Evolutionary conservation across 1,284 basidiomycete genomes (phyloP).

Genomic region (Apiotrichum mycotoxinovorans): DNA sequence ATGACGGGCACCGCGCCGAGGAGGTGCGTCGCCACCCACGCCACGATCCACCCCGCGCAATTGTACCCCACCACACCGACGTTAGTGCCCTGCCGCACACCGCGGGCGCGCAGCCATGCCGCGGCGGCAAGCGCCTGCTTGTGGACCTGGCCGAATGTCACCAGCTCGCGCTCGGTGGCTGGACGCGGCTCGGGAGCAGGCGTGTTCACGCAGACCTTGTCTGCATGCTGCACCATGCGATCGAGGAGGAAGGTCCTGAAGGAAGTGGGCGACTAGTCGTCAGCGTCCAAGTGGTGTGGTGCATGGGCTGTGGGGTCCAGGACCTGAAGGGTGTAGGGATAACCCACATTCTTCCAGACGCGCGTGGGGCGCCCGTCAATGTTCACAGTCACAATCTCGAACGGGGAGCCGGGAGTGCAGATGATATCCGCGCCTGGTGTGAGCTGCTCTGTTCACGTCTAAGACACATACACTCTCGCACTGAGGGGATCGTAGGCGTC

Average conservation of each 20-base stretch:
- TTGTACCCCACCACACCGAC: conserved; percentile 41
- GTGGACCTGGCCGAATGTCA: conserved; percentile 33
- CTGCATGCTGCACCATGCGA: conserved; percentile 20
- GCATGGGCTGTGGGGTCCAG: too few species aligned
- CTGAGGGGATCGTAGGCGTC: too few species aligned
- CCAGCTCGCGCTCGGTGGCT: conserved; percentile 8
- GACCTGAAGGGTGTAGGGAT: too few species aligned
- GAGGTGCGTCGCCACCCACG: conserved; percentile 37
- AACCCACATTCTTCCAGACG: conserved; percentile 43
- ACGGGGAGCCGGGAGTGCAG: conserved; percentile 28
- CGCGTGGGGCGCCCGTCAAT: conserved; percentile 27
- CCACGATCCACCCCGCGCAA: conserved; percentile 29
- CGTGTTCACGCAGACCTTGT: conserved; percentile 34
- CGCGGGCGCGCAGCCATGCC: conserved; percentile 32
- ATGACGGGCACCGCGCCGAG: conserved; percentile 39
- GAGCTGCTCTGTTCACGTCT: too few species aligned
- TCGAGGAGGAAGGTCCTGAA: conserved; percentile 34
- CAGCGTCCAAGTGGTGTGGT: too few species aligned
- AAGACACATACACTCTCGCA: too few species aligned
- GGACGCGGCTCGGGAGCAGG: conserved; percentile 12
- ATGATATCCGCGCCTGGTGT: background rate
- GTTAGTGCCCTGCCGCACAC: conserved; percentile 27
- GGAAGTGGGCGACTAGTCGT: background rate
- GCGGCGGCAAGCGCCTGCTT: conserved; percentile 24
- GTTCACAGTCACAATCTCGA: conserved; percentile 37